These are phyloP conservation scores for Paxillus ammoniavirescens DNA, from an alignment of 768 basidiomycete genomes.

Conservation along the genomic window DNA sequence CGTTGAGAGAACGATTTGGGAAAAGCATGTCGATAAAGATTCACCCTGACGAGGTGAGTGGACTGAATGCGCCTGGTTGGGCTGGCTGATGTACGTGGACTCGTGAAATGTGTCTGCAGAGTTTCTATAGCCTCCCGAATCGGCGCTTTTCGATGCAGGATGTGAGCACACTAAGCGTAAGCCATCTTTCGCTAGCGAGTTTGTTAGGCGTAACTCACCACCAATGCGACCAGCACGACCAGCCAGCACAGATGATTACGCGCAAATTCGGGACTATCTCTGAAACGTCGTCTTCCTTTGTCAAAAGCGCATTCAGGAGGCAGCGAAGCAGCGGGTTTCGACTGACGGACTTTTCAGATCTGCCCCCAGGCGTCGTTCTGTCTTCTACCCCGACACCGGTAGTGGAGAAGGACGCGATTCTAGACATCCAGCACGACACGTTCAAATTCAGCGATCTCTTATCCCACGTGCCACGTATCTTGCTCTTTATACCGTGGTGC, in stretches of 20 bases:
- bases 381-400: background rate
- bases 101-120: slow-evolving; percentile 3
- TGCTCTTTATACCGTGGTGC: slow-evolving; percentile 37
- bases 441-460: background rate
- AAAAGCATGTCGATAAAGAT: slow-evolving; percentile 25
- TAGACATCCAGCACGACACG: background rate
- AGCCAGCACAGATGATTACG: slow-evolving; percentile 1
- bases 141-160: slow-evolving; percentile 31
- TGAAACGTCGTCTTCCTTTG: slow-evolving; percentile 13
- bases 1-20: slow-evolving; percentile 29
- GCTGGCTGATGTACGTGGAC: background rate
- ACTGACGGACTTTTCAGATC: slow-evolving; percentile 14
- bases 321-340: slow-evolving; percentile 7
- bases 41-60: slow-evolving; percentile 28
- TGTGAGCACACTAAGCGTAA: slow-evolving; percentile 11
- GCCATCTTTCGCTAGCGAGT: background rate
- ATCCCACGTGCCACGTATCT: slow-evolving; percentile 9
- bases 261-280: slow-evolving; percentile 29
- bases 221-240: background rate
- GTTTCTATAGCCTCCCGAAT: slow-evolving; percentile 29
- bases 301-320: slow-evolving; percentile 4
- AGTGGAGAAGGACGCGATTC: background rate
- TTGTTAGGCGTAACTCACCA: background rate
- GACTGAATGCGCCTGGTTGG: too few relatives aligned
- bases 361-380: background rate